Evolutionary conservation across 2,329 filamentous ascomycete species (phyloP).

Genomic region (Calonectria pteridis): DNA sequence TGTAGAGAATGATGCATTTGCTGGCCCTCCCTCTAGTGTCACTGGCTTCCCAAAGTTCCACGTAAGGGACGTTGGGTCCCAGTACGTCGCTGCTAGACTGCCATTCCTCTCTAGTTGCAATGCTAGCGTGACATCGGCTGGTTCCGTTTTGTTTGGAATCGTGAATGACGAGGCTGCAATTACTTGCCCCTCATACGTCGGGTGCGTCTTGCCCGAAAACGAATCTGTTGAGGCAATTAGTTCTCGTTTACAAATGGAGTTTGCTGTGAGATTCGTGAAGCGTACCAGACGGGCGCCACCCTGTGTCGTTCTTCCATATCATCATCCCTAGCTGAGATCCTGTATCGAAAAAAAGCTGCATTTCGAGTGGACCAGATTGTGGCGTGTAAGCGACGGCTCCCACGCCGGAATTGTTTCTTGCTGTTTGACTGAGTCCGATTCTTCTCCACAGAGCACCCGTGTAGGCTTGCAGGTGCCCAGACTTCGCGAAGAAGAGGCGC

Average conservation of each 20-base stretch:
- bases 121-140: not conserved
- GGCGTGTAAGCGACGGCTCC: not conserved
- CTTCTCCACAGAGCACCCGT: not conserved
- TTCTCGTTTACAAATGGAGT: too few species aligned
- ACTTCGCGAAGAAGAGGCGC: not conserved
- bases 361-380: not conserved
- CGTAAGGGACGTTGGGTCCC: not conserved
- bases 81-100: constrained; percentile 1
- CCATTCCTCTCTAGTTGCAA: constrained; percentile 8
- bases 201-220: not conserved
- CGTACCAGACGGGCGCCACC: not conserved
- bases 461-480: not conserved
- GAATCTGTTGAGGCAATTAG: not conserved
- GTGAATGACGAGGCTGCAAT: not conserved
- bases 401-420: not conserved
- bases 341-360: not conserved
- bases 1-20: not conserved
- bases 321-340: not conserved
- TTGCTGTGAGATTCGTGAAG: not conserved
- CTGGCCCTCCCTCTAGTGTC: not conserved
- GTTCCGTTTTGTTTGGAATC: too few species aligned
- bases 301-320: not conserved
- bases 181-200: not conserved
- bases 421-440: not conserved
- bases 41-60: constrained; percentile 10